A percentile compares a stretch with the other conserved stretches of the same genome.
Conservation (phyloP, 805 yeast genomes). For the Helenozyma rhizophorensis region DNA sequence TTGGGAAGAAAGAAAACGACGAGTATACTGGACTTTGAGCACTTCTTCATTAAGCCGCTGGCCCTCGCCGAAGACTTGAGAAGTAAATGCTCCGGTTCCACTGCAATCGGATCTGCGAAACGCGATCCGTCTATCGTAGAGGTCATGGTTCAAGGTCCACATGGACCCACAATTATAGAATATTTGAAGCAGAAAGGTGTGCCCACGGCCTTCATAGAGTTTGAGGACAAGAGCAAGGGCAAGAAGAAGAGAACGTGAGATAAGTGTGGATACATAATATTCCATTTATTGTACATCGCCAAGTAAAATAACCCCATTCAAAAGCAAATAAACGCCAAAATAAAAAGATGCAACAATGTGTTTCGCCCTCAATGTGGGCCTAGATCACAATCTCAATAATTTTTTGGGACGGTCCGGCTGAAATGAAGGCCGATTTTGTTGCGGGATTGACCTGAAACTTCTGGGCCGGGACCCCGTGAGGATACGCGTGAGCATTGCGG, state of each 20-base stretch:
- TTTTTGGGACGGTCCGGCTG: constrained; percentile 48
- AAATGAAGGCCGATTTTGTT: constrained; percentile 55
- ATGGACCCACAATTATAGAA: constrained; percentile 57
- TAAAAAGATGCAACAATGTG: no score
- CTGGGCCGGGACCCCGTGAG: constrained; percentile 57
- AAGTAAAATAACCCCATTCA: no score
- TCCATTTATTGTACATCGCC: no score
- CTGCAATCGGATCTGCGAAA: constrained; percentile 61
- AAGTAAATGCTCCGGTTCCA: constrained; percentile 83
- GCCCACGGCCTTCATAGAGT: constrained; percentile 59
- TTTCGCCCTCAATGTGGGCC: no score
- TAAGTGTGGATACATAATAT: no score
- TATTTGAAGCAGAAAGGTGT: constrained; percentile 59
- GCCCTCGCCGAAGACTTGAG: constrained; percentile 65
- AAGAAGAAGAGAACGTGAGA: constrained; percentile 39
- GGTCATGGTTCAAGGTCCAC: constrained; percentile 90
- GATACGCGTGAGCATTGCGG: constrained; percentile 60
- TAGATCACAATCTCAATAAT: constrained; percentile 55
- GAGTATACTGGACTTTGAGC: constrained; percentile 62
- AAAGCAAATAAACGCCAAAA: no score
- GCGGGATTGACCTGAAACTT: constrained; percentile 47
- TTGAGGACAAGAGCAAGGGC: constrained; percentile 56
- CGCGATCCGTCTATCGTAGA: constrained; percentile 55
- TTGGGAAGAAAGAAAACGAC: constrained; percentile 83
- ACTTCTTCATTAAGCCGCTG: constrained; percentile 60